Conservation (phyloP, 257 asterid species). For the Solanum pimpinellifolium region DNA sequence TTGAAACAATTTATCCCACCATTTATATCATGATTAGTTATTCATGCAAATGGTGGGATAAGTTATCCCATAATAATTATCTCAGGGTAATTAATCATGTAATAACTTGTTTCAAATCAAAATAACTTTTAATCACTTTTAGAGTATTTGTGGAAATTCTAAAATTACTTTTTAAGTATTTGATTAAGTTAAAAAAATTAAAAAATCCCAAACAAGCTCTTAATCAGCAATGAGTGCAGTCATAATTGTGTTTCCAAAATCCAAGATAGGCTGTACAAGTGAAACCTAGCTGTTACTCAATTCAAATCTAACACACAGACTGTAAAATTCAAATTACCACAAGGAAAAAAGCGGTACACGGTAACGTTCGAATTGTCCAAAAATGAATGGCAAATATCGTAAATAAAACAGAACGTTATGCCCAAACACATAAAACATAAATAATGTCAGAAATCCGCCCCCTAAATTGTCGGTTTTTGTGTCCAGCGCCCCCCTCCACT, state of each 20-base stretch:
- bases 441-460: background rate
- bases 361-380: background rate
- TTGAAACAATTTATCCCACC: too few species aligned
- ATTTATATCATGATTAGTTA: too few species aligned
- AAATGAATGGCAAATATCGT: background rate
- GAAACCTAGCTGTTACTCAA: background rate
- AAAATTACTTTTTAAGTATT: too few species aligned
- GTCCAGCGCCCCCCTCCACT: background rate
- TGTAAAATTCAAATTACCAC: background rate
- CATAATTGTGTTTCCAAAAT: background rate
- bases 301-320: background rate
- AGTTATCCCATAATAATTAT: too few species aligned
- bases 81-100: too few species aligned
- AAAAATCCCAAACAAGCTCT: too few species aligned
- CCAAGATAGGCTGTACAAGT: background rate
- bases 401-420: background rate
- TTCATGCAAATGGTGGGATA: too few species aligned
- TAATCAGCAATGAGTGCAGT: too few species aligned
- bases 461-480: slow-evolving; percentile 11
- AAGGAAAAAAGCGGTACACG: background rate
- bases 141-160: too few species aligned
- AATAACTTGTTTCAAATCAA: too few species aligned
- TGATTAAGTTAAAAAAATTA: background rate
- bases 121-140: background rate
- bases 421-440: background rate